Evolutionary conservation across 257 asterid genomes (phyloP).

Genomic region (Catharanthus roseus): DNA sequence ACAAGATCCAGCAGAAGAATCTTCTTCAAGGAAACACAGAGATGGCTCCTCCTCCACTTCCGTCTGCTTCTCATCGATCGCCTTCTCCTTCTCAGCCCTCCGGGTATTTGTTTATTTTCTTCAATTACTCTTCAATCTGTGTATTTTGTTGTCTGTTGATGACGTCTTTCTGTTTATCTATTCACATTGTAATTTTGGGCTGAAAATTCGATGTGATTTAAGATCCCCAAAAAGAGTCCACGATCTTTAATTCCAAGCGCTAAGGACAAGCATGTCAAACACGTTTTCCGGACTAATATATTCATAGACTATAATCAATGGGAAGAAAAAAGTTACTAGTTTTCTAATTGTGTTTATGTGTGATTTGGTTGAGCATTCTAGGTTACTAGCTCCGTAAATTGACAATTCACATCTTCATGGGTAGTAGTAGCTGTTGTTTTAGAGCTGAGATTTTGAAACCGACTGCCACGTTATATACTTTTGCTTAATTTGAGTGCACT

Average conservation of each 20-base stretch:
- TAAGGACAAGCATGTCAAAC: neutral
- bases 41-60: conserved; percentile 73
- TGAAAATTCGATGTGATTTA: neutral
- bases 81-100: conserved; percentile 99
- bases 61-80: conserved; percentile 75
- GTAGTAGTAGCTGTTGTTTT: neutral
- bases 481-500: neutral
- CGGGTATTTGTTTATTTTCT: conserved; percentile 41
- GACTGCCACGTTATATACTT: too few species aligned
- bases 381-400: neutral
- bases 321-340: neutral
- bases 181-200: neutral
- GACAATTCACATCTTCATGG: neutral
- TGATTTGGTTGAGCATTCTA: neutral
- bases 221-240: neutral
- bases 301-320: neutral
- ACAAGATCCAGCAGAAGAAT: conserved; percentile 8
- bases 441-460: too few species aligned
- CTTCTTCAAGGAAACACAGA: neutral
- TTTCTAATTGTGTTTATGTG: neutral
- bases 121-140: neutral
- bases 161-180: too few species aligned
- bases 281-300: neutral
- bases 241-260: neutral
- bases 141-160: neutral